phyloP scores from a whole-genome alignment of 1,139 yeast species.

The Magnusiomyces sp. region DNA sequence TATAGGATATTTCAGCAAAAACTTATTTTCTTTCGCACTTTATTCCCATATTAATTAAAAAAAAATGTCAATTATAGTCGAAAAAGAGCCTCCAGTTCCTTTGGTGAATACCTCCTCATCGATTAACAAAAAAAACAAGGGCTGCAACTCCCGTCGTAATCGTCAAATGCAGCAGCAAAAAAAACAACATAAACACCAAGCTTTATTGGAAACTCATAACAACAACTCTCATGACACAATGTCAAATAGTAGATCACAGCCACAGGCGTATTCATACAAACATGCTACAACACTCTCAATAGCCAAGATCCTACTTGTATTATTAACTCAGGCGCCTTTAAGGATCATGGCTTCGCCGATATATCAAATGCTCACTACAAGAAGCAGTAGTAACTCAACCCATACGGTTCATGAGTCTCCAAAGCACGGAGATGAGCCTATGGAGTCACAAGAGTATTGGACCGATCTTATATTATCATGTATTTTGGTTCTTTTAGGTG shows the following conservation, averaged over 20 bases:
- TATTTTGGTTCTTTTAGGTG: constrained; percentile 74
- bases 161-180: not conserved
- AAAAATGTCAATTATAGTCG: no score
- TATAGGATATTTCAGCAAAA: no score
- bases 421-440: not conserved
- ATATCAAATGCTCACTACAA: no score
- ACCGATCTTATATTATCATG: constrained; percentile 52
- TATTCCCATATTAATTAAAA: no score
- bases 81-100: not conserved
- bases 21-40: no score
- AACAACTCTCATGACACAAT: not conserved
- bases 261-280: not conserved
- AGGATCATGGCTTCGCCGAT: no score
- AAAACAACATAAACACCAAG: not conserved
- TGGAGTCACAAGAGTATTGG: constrained; percentile 36
- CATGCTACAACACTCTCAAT: not conserved
- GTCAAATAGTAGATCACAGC: not conserved
- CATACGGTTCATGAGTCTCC: not conserved
- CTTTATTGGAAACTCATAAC: not conserved
- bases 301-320: not conserved
- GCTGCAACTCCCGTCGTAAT: not conserved
- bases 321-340: constrained; percentile 1
- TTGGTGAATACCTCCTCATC: not conserved
- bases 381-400: not conserved
- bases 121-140: not conserved